A percentile compares a stretch with the other conserved stretches of the same genome.
phyloP scores from a whole-genome alignment of 2,329 filamentous ascomycete species.

The Beauveria brongniartii region DNA sequence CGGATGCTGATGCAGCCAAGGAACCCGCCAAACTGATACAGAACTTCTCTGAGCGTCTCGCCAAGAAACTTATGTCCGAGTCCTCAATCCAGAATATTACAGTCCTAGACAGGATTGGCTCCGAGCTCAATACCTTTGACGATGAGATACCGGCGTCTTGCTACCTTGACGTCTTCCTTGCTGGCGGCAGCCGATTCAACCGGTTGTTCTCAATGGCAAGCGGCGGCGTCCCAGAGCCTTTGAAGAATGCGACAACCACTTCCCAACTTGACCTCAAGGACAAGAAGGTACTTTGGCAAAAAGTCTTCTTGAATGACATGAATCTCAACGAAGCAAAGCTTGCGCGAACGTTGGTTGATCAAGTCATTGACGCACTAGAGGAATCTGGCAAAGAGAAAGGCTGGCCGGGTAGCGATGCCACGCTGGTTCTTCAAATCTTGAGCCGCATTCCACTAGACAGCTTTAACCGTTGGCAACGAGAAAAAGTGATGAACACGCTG shows the following conservation, averaged over 20 bases:
- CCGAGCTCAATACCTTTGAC: not conserved
- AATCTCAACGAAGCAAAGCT: conserved; percentile 29
- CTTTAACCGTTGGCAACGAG: conserved; percentile 35
- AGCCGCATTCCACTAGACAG: conserved; percentile 29
- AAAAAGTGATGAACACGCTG: conserved; percentile 32
- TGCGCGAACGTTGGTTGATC: conserved; percentile 23
- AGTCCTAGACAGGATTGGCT: not conserved
- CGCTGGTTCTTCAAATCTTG: conserved; percentile 25
- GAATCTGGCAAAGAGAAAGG: conserved; percentile 22
- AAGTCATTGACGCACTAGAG: conserved; percentile 22
- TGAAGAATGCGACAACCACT: conserved; percentile 16
- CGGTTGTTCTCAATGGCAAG: conserved; percentile 21
- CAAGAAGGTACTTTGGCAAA: conserved; percentile 19
- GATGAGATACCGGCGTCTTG: not conserved
- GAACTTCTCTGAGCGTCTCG: conserved; percentile 26
- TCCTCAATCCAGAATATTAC: conserved; percentile 18
- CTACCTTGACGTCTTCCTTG: conserved; percentile 28
- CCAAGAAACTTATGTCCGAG: conserved; percentile 21
- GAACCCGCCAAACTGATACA: conserved; percentile 26
- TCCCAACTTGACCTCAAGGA: not conserved
- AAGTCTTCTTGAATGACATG: conserved; percentile 29
- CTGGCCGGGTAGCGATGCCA: conserved; percentile 23
- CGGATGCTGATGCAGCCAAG: conserved; percentile 23
- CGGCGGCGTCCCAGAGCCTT: conserved; percentile 17
- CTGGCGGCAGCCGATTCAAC: conserved; percentile 24